Percentiles rank a stretch among this genome's conserved stretches.
Conservation (phyloP, 345 rosid genomes). For the Sisymbrium altissimum region DNA sequence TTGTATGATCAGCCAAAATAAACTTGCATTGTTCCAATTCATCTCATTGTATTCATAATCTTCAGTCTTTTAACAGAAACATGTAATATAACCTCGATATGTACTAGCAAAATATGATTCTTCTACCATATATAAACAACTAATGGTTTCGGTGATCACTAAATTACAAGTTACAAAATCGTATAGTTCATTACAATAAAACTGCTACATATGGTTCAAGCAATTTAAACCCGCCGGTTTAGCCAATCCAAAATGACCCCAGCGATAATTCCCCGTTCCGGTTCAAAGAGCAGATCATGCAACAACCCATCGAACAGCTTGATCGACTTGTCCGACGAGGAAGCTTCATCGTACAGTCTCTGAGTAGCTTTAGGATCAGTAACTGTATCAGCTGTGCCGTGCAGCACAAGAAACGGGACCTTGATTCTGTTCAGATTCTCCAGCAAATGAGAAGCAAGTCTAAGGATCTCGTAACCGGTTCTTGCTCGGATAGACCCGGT, state of each 20-base stretch:
- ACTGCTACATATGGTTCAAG: neutral
- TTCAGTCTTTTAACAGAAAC: neutral
- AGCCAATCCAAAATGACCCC: slow-evolving; percentile 75
- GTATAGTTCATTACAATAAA: neutral
- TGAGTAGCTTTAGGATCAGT: slow-evolving; percentile 80
- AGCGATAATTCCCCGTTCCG: slow-evolving; percentile 57
- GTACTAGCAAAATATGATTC: neutral
- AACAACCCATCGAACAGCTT: slow-evolving; percentile 65
- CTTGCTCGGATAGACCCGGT: slow-evolving; percentile 76
- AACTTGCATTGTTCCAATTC: neutral
- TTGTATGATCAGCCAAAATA: neutral
- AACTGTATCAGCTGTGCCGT: slow-evolving; percentile 78
- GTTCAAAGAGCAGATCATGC: slow-evolving; percentile 87
- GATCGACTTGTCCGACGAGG: slow-evolving; percentile 68
- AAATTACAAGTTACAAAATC: neutral
- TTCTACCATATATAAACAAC: no score
- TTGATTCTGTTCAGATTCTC: slow-evolving; percentile 52
- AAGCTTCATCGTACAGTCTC: slow-evolving; percentile 60
- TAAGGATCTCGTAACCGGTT: slow-evolving; percentile 84
- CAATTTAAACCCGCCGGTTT: slow-evolving; percentile 41
- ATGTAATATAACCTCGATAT: neutral
- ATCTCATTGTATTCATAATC: neutral
- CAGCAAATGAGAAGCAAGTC: slow-evolving; percentile 60
- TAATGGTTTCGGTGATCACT: neutral
- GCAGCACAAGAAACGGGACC: slow-evolving; percentile 73